Evolutionary conservation across 257 asterid species (phyloP), one percentile per base, ranked within the genome.

Genomic region (Solanum stenotomum): DNA sequence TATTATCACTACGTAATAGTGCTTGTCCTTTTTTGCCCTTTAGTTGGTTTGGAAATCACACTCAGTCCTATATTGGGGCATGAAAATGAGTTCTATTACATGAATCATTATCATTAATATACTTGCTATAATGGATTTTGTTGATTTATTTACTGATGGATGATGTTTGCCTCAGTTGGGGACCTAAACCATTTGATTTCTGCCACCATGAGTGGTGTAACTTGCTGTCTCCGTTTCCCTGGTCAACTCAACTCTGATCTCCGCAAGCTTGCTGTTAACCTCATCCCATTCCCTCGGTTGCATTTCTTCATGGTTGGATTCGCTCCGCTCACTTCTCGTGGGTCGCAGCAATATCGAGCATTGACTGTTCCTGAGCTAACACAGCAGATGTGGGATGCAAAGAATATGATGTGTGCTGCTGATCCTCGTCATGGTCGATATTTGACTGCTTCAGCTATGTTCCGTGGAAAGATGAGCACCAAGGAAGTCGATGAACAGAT

Each of bases 341-440:
- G 86, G 70, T 82, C 86, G 20, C 86, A 82, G 70, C 86, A 82
- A 31, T 82, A 82, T 46, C 86, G 86, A 49, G 86, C 86, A 11
- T 82, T 82, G 70, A 82, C 86, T 82, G 86, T 82, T 46, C 86
- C 86, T 29, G 86, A 82, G 70, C 86, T 82, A 49, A 82, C 86
- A 16, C 86, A 82, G 70, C 86, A 82, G 70, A 82, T 82, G 86
- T 82, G 86, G 86, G 86, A 82, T 82, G 86, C 86, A 18, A 82
- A 82, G 67, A 82, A 82, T 31, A 82, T 82, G 86, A 82, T 82
- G 86, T 82, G 86, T 16, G 86, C 86, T 49, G 86, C 86, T 49
- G 86, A 82, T 82, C 86, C 86, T 82, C 86, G 86, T 82, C 86
- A 82, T 82, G 86, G 86, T 31, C 86, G 86, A 29, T 82, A 82